Percentiles rank a stretch among this genome's conserved stretches.
These are phyloP conservation scores for Metahyphopichia silvanorum DNA, from an alignment of 805 yeast species.

Conservation along the genomic window DNA sequence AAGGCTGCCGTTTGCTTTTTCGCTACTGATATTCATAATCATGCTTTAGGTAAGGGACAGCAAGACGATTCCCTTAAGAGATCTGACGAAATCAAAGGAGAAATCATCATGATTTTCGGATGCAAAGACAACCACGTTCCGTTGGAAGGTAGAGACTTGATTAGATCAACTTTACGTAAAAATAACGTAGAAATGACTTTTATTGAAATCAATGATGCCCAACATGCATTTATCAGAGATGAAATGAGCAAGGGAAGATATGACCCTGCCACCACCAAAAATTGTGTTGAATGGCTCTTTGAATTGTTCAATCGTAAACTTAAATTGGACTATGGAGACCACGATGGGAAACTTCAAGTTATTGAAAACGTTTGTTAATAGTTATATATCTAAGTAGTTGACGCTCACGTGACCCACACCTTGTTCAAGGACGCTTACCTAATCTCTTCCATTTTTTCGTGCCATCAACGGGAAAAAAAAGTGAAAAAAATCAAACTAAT, in stretches of 20 bases:
- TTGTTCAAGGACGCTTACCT: no score
- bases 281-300: slow-evolving; percentile 63
- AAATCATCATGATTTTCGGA: slow-evolving; percentile 68
- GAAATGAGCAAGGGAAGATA: slow-evolving; percentile 77
- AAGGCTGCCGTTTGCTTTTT: slow-evolving; percentile 71
- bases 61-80: slow-evolving; percentile 65
- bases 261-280: slow-evolving; percentile 71
- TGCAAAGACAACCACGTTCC: slow-evolving; percentile 80
- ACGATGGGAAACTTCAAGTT: slow-evolving; percentile 46
- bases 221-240: slow-evolving; percentile 81
- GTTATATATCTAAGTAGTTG: slow-evolving; percentile 3
- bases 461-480: slow-evolving; percentile 9
- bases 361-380: slow-evolving; percentile 63
- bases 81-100: slow-evolving; percentile 53
- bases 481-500: slow-evolving; percentile 8
- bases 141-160: slow-evolving; percentile 69
- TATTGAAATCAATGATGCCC: slow-evolving; percentile 74
- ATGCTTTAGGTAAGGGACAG: slow-evolving; percentile 59
- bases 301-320: slow-evolving; percentile 71
- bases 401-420: slow-evolving; percentile 4
- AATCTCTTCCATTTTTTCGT: slow-evolving; percentile 3
- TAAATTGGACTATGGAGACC: slow-evolving; percentile 63
- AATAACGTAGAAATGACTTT: slow-evolving; percentile 63
- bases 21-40: slow-evolving; percentile 76
- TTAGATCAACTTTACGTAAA: slow-evolving; percentile 57